Percentiles rank a stretch among this genome's conserved stretches.
phyloP scores from a whole-genome alignment of 2,329 filamentous ascomycete genomes.

The Penicillium hesseltinei region DNA sequence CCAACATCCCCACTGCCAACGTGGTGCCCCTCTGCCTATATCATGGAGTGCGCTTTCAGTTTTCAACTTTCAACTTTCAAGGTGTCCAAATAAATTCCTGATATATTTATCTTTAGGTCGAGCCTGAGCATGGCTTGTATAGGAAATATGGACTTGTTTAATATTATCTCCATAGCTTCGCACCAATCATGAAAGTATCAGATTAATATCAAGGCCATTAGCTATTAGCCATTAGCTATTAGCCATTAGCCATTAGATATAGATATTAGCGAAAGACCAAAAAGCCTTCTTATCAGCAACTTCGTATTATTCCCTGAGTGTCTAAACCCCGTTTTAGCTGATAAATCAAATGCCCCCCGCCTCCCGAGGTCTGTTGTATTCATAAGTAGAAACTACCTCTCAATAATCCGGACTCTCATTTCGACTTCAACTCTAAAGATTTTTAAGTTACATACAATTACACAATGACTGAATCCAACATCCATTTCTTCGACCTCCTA shows the following conservation, averaged over 20 bases:
- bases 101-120: background rate
- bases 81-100: too few relatives aligned
- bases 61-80: background rate
- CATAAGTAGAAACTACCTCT: background rate
- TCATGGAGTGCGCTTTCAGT: background rate
- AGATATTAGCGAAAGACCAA: too few relatives aligned
- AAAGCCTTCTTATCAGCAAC: background rate
- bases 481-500: conserved; percentile 37
- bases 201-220: background rate
- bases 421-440: background rate
- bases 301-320: background rate
- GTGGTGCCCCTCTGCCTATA: conserved; percentile 1
- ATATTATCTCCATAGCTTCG: background rate
- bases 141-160: background rate
- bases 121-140: background rate
- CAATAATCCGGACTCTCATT: background rate
- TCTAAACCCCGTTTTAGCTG: background rate
- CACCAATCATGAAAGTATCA: background rate
- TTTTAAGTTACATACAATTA: background rate
- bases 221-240: background rate
- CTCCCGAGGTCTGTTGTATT: background rate
- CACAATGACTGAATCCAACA: conserved; percentile 22
- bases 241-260: too few relatives aligned
- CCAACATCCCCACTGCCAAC: conserved; percentile 6
- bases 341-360: conserved; percentile 5